Evolutionary conservation across 1,284 basidiomycete species (phyloP), one percentile per base, ranked within the genome.

Genomic region (Ganoderma resinaceum): DNA sequence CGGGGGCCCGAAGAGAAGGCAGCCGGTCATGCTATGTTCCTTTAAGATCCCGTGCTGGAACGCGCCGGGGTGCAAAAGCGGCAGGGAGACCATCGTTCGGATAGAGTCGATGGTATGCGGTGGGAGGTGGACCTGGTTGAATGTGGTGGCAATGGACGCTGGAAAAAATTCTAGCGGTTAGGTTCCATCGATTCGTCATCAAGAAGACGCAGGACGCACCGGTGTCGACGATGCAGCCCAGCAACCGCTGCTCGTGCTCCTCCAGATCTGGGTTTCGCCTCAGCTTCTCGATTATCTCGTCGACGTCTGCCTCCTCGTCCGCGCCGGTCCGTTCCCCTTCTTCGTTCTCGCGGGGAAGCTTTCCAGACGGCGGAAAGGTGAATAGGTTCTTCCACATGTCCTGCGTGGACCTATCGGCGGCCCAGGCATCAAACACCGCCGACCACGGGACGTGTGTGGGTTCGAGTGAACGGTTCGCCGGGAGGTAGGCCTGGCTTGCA

Each of bases 21-120:
- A 95, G 2, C 95, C 95, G 8, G 89, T 92, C 86, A 96, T 96
- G 16, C 90, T 87, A 76, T 97, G 95, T 71, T 95, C 91, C 78
- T 95, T 97, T 46, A 98, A 84, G 66, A 99, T 94, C 62, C 97
- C 96, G 77, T 91, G 91, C 76, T 92, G 88, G 83, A 98, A 99
- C 1, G 97, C 95, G 61, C 90, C 86, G 3, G 97, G 97, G 77
- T 96, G 91, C 38, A 99, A 86, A 46, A 99, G 83, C 1, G 97
- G 97, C 33, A 99, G 82, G 1, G 95, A 97, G 23, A 98, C 95
- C 75, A 98, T 91, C 0, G 94, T 95, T 72, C 95, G 88, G 49
- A 97, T 90, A 16, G 94, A 91, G 78, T 97, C 95, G 63, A 96
- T 92, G 0, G 95, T 96, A 76, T 91, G 90, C 23, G 87, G 79